Base-by-base conservation (phyloP, 352 stramenopile genomes). In the Globisporangium camurandrum region DNA sequence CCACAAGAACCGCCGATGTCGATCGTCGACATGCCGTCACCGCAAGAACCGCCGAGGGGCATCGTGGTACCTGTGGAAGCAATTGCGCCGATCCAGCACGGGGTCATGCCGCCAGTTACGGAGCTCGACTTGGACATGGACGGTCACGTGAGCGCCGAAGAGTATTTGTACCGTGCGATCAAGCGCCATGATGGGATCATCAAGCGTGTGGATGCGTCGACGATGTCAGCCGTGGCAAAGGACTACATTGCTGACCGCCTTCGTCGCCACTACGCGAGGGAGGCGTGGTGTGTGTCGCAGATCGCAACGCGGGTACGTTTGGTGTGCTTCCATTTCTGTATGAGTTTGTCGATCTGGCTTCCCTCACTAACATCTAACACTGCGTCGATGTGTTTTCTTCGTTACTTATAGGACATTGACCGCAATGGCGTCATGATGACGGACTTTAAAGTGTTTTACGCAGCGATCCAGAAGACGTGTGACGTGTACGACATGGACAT, bases 391-490 rank as follows among this genome's bases (percentile, higher is more conserved):
- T 37, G 7, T 42, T n/a, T 45, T 17, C 11, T 41, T 20, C 16
- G 3, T n/a, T n/a, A n/a, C n/a, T n/a, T 23, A 52, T 11, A 58
- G 51, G 51, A 54, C 23, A n/a, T 39, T 12, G 46, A 41, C n/a
- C 8, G 37, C 8, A 31, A n/a, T 4, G 38, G 7, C 3, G 34
- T 60, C 14, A 22, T 46, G 22, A 31, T 42, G 33, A 34, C 28
- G 12, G 39, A 43, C 24, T 60, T 60, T 46, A 26, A 40, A 20
- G 28, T 60, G 28, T 60, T 60, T 41, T 60, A 60, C 27, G 39
- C 34, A 22, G 51, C 54, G 46, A 60, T 60, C 46, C 53, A 60
- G 28, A 41, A 55, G 30, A 49, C 49, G 12, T 60, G 54, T 37
- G 42, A 46, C 17, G 9, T 56, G 12, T 17, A 47, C 5, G 47